Base-by-base conservation (phyloP, 1,139 yeast species). In the Tardiomyces digboiensis region DNA sequence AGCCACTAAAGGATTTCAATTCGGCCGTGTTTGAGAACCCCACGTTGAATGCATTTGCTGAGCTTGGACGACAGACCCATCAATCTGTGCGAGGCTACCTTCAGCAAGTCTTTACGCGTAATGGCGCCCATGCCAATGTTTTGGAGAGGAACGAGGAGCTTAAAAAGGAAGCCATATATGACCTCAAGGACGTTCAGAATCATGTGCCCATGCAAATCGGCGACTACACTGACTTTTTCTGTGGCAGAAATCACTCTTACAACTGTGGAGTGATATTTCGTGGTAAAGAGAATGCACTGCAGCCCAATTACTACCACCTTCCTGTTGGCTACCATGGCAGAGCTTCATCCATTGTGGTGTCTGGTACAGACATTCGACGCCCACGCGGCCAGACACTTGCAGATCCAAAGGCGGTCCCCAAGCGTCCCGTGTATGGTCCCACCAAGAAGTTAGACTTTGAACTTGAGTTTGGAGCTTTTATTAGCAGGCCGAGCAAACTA, bases 261-360 rank as follows among this genome's bases (percentile, higher is more conserved):
- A 56, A 56, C 42, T 53, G 57, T 37, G 59, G 59, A 1, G 49
- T 51, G 14, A 42, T 56, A 16, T 54, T 56, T 37, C 43, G 59
- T 19, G 56, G 52, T 8, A 53, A 54, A 10, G 48, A 51, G 8
- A 53, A 51, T 36, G 60, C 59, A 2, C 47, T 56, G 19, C 51
- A 54, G 22, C 58, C 55, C 21, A 56, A 56, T 44, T 56, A 54
- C 43, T 46, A 49, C 36, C 57, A 54, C 33, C 38, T 54, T 13
- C 60, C 60, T 2, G 58, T 57, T 7, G 60, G 58, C 6, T 57
- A 57, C 40, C 60, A 57, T 26, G 60, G 60, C n/a, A 48, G 60
- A 23, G 57, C 59, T 13, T 49, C 54, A 20, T 52, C 58, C 1
- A 52, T 57, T 10, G 57, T 56, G 16, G 51, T 53, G 7, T 54